Percentiles rank a stretch among this genome's conserved stretches.
phyloP scores from a whole-genome alignment of 805 yeast species.

The Komagataella phaffii region DNA sequence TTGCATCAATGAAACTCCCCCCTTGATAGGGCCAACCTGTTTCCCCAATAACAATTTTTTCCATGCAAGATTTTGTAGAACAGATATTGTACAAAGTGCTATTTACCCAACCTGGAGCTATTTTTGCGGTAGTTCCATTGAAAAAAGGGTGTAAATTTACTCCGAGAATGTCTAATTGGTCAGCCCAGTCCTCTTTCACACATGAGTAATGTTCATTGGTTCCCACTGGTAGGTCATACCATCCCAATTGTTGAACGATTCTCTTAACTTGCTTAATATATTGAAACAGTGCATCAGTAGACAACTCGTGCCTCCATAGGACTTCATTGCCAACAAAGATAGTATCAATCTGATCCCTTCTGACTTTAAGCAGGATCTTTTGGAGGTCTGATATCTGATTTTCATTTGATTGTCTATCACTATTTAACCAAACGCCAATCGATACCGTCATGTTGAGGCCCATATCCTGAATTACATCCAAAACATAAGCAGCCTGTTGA shows the following conservation, averaged over 20 bases:
- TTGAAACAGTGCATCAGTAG: constrained; percentile 20
- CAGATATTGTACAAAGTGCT: constrained; percentile 20
- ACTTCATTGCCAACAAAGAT: constrained; percentile 55
- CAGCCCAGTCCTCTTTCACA: constrained; percentile 23
- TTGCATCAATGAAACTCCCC: constrained; percentile 30
- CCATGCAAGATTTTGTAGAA: neutral
- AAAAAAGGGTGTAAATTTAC: constrained; percentile 60
- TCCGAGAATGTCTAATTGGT: constrained; percentile 41
- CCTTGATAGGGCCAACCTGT: constrained; percentile 67
- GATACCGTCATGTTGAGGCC: constrained; percentile 42
- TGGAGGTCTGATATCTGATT: constrained; percentile 33
- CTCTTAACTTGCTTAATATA: constrained; percentile 28
- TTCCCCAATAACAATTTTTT: constrained; percentile 36
- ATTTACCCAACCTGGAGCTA: constrained; percentile 39
- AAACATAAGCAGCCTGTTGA: constrained; percentile 34
- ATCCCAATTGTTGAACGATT: constrained; percentile 19
- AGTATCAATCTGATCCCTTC: constrained; percentile 31
- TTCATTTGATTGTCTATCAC: constrained; percentile 26
- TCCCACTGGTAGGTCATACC: constrained; percentile 38
- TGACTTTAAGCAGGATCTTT: constrained; percentile 24
- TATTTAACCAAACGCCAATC: constrained; percentile 51
- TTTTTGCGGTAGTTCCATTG: constrained; percentile 35
- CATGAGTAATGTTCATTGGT: constrained; percentile 46
- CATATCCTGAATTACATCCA: constrained; percentile 37
- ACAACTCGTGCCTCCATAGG: constrained; percentile 34